These are phyloP conservation scores for Cordyceps fumosorosea DNA, from an alignment of 2,329 filamentous ascomycete genomes.

Conservation along the genomic window DNA sequence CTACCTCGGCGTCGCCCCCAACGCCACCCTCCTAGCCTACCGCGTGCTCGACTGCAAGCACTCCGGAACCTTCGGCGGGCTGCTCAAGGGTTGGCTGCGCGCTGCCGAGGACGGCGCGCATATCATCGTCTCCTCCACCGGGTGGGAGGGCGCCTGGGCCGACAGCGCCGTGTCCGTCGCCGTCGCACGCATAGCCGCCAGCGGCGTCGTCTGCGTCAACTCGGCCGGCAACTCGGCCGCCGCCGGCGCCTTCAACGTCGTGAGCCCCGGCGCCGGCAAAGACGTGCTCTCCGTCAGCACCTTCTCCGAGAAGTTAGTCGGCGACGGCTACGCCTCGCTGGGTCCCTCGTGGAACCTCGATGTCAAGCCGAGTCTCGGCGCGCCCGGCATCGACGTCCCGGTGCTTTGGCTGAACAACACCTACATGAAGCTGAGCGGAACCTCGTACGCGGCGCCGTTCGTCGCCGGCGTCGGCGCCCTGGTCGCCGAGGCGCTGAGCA, in stretches of 20 bases:
- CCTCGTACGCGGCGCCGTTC: neutral
- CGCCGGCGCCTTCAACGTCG: conserved; percentile 56
- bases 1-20: neutral
- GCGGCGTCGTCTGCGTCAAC: conserved; percentile 45
- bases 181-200: conserved; percentile 41
- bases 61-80: neutral
- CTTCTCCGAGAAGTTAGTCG: conserved; percentile 40
- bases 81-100: neutral
- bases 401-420: neutral
- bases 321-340: conserved; percentile 50
- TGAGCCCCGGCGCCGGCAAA: conserved; percentile 24
- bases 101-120: neutral
- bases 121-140: neutral
- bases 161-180: neutral
- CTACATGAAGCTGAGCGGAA: neutral
- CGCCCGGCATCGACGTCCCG: conserved; percentile 41
- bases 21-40: neutral
- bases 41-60: neutral
- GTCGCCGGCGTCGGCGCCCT: neutral
- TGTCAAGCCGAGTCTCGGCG: conserved; percentile 47
- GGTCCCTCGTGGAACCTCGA: conserved; percentile 54
- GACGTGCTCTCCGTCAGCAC: conserved; percentile 30
- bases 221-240: conserved; percentile 47
- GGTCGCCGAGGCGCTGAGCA: neutral
- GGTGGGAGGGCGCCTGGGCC: neutral